Evolutionary conservation across 2,329 filamentous ascomycete species (phyloP).

Genomic region (Cordyceps sp.): DNA sequence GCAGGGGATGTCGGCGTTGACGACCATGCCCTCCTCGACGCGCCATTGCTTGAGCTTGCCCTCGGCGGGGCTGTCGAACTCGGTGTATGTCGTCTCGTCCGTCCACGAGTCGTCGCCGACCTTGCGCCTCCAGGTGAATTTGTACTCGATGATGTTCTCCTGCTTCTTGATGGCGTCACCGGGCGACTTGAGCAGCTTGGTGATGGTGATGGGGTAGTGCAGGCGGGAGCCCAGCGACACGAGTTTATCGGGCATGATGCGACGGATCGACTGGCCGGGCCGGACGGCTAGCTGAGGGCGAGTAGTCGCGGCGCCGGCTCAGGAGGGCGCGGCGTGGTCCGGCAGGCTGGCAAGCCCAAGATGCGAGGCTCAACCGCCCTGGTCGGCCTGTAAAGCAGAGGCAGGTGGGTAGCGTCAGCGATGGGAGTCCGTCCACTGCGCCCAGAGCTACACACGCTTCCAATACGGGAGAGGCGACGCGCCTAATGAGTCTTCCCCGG

Average conservation of each 20-base stretch:
- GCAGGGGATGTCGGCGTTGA: conserved; percentile 39
- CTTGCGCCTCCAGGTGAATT: conserved; percentile 63
- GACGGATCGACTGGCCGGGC: background rate
- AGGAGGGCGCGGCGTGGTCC: too few species aligned
- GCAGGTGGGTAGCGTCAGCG: background rate
- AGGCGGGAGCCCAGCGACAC: conserved; percentile 45
- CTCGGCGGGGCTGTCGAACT: conserved; percentile 72
- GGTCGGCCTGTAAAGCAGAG: too few species aligned
- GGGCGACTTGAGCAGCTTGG: conserved; percentile 59
- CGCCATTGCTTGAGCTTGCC: conserved; percentile 66
- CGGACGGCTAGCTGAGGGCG: background rate
- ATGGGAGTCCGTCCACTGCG: background rate
- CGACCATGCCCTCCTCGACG: conserved; percentile 48
- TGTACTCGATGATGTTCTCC: conserved; percentile 72
- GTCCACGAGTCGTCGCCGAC: conserved; percentile 48
- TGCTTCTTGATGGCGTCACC: conserved; percentile 62
- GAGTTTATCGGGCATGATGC: conserved; percentile 20
- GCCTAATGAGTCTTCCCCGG: conserved; percentile 13
- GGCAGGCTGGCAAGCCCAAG: too few species aligned
- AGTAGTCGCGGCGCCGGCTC: too few species aligned
- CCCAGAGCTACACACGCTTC: background rate
- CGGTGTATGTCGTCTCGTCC: conserved; percentile 52
- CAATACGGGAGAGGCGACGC: conserved; percentile 5
- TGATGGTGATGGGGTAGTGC: conserved; percentile 87
- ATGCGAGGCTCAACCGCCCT: too few species aligned